These are phyloP conservation scores for Buddleja alternifolia DNA, from an alignment of 257 asterid species.

Conservation along the genomic window DNA sequence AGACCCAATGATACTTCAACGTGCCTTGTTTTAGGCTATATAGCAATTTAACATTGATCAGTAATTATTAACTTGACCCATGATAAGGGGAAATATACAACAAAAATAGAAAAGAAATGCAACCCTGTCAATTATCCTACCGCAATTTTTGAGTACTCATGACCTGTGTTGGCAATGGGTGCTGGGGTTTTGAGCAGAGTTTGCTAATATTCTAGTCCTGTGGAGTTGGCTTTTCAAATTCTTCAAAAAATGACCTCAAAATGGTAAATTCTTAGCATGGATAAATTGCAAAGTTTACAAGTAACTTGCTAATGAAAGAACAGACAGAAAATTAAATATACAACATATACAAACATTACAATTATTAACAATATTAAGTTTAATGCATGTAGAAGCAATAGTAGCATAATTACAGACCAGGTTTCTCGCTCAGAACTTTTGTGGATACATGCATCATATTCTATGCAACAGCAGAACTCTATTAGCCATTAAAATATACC, in stretches of 20 bases:
- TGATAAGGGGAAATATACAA: too few relatives aligned
- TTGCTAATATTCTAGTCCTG: slow-evolving; percentile 97
- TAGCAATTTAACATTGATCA: too few relatives aligned
- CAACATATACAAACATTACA: not conserved
- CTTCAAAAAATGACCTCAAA: slow-evolving; percentile 93
- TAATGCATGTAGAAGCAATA: slow-evolving; percentile 16
- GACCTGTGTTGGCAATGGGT: too few relatives aligned
- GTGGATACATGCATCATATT: slow-evolving; percentile 69
- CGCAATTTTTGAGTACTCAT: too few relatives aligned
- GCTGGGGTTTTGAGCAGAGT: slow-evolving; percentile 95
- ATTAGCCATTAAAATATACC: slow-evolving; percentile 99
- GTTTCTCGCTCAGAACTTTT: slow-evolving; percentile 70
- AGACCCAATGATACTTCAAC: too few relatives aligned
- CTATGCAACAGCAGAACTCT: slow-evolving; percentile 90
- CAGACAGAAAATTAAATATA: not conserved
- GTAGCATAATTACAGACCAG: slow-evolving; percentile 58
- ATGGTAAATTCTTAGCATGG: slow-evolving; percentile 23
- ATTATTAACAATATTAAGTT: not conserved
- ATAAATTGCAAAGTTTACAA: slow-evolving; percentile 6
- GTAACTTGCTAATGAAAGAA: slow-evolving; percentile 19
- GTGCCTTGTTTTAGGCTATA: too few relatives aligned
- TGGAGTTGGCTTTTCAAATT: slow-evolving; percentile 97
- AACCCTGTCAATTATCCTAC: too few relatives aligned
- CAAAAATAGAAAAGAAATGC: too few relatives aligned
- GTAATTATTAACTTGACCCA: too few relatives aligned